These are phyloP conservation scores for Mucor ambiguus DNA, from an alignment of 371 early-diverging fungal species.

Conservation along the genomic window DNA sequence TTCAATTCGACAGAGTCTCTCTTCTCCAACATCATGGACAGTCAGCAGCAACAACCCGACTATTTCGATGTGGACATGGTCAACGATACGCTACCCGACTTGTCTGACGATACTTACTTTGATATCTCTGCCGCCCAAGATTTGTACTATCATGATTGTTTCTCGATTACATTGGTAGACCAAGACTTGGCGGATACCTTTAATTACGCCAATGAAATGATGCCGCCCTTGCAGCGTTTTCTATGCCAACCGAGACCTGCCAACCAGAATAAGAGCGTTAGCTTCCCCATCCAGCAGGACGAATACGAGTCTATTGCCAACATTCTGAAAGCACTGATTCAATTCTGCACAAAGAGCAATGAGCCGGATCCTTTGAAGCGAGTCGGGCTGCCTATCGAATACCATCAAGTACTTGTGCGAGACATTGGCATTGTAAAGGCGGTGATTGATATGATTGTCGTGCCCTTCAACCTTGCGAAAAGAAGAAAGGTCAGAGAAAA, in stretches of 20 bases:
- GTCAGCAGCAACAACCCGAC: not conserved
- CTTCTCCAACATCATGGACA: not conserved
- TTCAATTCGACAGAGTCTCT: conserved; percentile 13
- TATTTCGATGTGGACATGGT: not conserved
- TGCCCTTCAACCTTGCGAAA: conserved; percentile 43
- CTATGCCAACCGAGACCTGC: conserved; percentile 1
- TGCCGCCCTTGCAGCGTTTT: conserved; percentile 35
- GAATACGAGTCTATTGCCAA: conserved; percentile 1
- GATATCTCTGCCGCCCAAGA: conserved; percentile 37
- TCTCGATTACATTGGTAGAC: conserved; percentile 40
- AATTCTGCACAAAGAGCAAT: conserved; percentile 51
- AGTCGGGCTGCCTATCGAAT: conserved; percentile 44
- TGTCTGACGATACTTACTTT: not conserved
- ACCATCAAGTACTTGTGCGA: conserved; percentile 54
- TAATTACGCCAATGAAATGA: conserved; percentile 39
- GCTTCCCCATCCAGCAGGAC: not conserved
- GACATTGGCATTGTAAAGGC: conserved; percentile 54
- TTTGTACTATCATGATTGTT: conserved; percentile 47
- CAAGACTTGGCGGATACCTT: conserved; percentile 31
- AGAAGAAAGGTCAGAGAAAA: conserved; percentile 25
- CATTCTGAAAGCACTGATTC: conserved; percentile 40
- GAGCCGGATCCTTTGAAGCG: conserved; percentile 44
- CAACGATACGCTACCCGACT: not conserved
- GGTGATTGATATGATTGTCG: conserved; percentile 43
- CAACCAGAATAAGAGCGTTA: not conserved